phyloP scores from a whole-genome alignment of 2,329 filamentous ascomycete genomes.

The Chrysoporthe deuterocubensis region DNA sequence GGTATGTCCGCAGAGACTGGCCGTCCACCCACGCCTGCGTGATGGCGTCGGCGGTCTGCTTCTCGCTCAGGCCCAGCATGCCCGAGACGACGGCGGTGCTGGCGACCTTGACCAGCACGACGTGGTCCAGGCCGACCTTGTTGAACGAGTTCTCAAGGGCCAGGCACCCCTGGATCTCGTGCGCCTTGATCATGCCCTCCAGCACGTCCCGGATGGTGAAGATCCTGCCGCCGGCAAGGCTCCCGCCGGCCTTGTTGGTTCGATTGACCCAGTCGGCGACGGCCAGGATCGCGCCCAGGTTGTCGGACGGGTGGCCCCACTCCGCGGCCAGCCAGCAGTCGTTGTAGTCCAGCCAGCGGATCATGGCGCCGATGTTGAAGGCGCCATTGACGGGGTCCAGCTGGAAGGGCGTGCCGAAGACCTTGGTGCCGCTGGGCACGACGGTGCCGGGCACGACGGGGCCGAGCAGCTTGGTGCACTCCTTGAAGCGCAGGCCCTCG shows the following conservation, averaged over 20 bases:
- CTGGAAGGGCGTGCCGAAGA: conserved; percentile 90
- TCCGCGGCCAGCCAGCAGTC: conserved; percentile 99
- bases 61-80: conserved; percentile 87
- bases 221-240: conserved; percentile 85
- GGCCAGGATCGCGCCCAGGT: conserved; percentile 93
- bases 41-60: conserved; percentile 92
- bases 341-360: conserved; percentile 99
- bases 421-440: conserved; percentile 89
- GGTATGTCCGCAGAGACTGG: conserved; percentile 93
- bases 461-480: conserved; percentile 93
- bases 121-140: conserved; percentile 97
- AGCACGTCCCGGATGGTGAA: conserved; percentile 89
- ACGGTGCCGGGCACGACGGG: conserved; percentile 88
- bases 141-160: conserved; percentile 98
- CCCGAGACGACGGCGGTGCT: conserved; percentile 93
- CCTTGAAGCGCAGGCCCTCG: conserved; percentile 91
- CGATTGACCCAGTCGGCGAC: conserved; percentile 97
- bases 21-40: conserved; percentile 98
- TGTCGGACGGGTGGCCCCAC: conserved; percentile 99
- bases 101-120: conserved; percentile 97
- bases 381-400: conserved; percentile 94
- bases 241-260: conserved; percentile 76
- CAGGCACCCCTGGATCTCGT: conserved; percentile 97
- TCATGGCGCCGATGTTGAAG: conserved; percentile 99
- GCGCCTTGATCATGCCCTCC: conserved; percentile 98